Evolutionary conservation across 2,329 filamentous ascomycete species (phyloP).

Genomic region (Xylaria sp.): DNA sequence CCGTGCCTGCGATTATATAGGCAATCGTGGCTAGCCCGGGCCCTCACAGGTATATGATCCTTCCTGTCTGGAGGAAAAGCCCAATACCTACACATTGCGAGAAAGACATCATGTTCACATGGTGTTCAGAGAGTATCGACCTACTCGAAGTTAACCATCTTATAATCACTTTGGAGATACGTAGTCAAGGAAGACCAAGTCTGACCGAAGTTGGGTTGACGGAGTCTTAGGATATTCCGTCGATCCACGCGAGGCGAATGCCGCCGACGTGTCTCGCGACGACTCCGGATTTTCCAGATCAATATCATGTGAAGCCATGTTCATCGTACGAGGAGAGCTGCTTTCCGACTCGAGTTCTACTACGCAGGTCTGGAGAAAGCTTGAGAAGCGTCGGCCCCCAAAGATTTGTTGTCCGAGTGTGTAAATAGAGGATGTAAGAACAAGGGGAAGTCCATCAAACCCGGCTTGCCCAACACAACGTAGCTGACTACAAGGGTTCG

Average conservation of each 20-base stretch:
- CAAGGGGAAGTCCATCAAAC: neutral
- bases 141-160: constrained; percentile 5
- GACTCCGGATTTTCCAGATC: constrained; percentile 14
- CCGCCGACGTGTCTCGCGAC: constrained; percentile 5
- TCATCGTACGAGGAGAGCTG: neutral
- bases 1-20: constrained; percentile 51
- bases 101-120: constrained; percentile 48
- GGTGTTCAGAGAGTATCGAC: constrained; percentile 20
- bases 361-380: neutral
- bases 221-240: constrained; percentile 15
- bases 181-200: neutral
- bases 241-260: neutral
- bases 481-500: neutral
- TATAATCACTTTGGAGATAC: neutral
- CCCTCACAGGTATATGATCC: constrained; percentile 52
- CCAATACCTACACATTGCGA: constrained; percentile 52
- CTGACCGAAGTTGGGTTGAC: constrained; percentile 24
- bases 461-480: neutral
- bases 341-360: neutral
- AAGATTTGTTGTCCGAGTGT: no score
- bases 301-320: constrained; percentile 10
- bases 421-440: neutral
- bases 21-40: constrained; percentile 52
- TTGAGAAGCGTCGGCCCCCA: neutral
- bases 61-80: constrained; percentile 52